Conservation (phyloP, 345 rosid genomes). For the Barbarea vulgaris region DNA sequence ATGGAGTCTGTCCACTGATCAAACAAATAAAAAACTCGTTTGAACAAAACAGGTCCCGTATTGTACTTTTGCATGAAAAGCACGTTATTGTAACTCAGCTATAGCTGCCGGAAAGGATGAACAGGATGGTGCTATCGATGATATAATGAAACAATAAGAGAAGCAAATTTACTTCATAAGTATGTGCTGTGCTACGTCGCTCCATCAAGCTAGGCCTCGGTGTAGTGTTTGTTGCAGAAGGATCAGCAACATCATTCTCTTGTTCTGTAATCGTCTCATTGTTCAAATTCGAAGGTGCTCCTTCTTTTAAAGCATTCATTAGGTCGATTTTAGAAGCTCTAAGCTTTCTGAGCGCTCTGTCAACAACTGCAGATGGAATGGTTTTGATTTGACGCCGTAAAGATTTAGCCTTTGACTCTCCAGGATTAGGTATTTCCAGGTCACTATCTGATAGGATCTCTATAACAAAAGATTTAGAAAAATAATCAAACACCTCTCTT, state of each 20-base stretch:
- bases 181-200: conserved; percentile 32
- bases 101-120: conserved; percentile 4
- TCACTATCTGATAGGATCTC: conserved; percentile 13
- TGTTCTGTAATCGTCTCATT: neutral
- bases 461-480: conserved; percentile 6
- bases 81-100: neutral
- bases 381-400: conserved; percentile 15
- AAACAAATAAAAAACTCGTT: conserved; percentile 8
- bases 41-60: conserved; percentile 12
- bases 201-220: conserved; percentile 32
- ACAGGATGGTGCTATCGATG: neutral
- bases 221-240: conserved; percentile 14
- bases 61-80: neutral
- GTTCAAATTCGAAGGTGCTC: conserved; percentile 17
- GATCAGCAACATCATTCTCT: conserved; percentile 12
- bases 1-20: conserved; percentile 46
- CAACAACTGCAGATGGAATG: conserved; percentile 32
- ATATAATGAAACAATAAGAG: neutral
- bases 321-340: conserved; percentile 29
- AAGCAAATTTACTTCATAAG: conserved; percentile 24
- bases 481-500: neutral
- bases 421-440: neutral
- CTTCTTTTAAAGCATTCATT: conserved; percentile 31
- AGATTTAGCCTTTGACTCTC: conserved; percentile 1
- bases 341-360: conserved; percentile 18